These are phyloP conservation scores for Urtica urens DNA, from an alignment of 306 rosid species.

Conservation along the genomic window DNA sequence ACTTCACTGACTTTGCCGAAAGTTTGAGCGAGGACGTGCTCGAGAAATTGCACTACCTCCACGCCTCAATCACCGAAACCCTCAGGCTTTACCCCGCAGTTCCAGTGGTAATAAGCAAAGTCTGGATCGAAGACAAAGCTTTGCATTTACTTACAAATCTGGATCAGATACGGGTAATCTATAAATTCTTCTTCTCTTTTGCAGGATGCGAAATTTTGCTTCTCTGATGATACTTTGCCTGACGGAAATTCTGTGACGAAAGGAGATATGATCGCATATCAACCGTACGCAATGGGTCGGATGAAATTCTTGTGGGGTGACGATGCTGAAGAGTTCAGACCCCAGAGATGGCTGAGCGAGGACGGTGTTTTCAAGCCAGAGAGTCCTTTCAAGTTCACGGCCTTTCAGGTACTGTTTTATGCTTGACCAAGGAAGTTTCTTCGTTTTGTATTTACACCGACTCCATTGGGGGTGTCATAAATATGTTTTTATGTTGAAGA, in stretches of 20 bases:
- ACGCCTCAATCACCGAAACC: slow-evolving; percentile 69
- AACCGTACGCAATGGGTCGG: slow-evolving; percentile 83
- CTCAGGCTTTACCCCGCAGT: slow-evolving; percentile 74
- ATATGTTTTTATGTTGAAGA: background rate
- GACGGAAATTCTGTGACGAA: slow-evolving; percentile 53
- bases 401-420: slow-evolving; percentile 46
- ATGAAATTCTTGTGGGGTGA: slow-evolving; percentile 80
- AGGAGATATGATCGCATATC: slow-evolving; percentile 51
- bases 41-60: slow-evolving; percentile 63
- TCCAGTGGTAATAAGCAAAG: slow-evolving; percentile 50
- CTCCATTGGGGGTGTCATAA: background rate
- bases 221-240: slow-evolving; percentile 58
- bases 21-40: slow-evolving; percentile 39
- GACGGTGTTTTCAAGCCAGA: slow-evolving; percentile 43
- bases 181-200: slow-evolving; percentile 1
- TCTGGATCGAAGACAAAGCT: background rate
- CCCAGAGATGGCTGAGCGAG: slow-evolving; percentile 70
- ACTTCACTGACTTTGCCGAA: slow-evolving; percentile 31
- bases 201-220: slow-evolving; percentile 64
- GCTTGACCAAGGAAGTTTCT: background rate
- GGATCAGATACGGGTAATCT: background rate
- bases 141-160: background rate
- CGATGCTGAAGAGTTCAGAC: slow-evolving; percentile 57
- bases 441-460: background rate
- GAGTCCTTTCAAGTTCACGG: slow-evolving; percentile 64